Percentiles rank a stretch among this genome's conserved stretches.
These are phyloP conservation scores for Yamadazyma triangularis DNA, from an alignment of 1,139 yeast genomes.

Conservation along the genomic window DNA sequence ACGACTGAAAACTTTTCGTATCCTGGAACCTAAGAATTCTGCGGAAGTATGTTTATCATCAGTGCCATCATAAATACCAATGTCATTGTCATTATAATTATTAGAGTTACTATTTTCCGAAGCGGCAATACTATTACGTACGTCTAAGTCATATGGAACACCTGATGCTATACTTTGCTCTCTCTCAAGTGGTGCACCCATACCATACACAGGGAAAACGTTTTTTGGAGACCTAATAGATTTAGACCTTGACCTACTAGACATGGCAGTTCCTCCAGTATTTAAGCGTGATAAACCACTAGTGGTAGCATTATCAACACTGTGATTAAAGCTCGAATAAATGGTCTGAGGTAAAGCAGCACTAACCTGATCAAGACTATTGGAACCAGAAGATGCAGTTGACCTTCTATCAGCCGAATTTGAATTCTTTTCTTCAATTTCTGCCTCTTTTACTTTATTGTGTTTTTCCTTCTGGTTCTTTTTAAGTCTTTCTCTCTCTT, in stretches of 20 bases:
- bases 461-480: slow-evolving; percentile 5
- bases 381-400: slow-evolving; percentile 3
- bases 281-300: neutral
- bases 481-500: slow-evolving; percentile 7
- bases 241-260: slow-evolving; percentile 8
- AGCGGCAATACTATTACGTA: slow-evolving; percentile 3
- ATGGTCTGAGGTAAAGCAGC: neutral
- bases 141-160: slow-evolving; percentile 3
- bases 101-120: slow-evolving; percentile 1
- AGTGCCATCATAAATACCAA: too few relatives aligned
- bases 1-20: slow-evolving; percentile 8
- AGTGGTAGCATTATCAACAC: neutral
- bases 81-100: too few relatives aligned
- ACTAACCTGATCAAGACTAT: slow-evolving; percentile 1
- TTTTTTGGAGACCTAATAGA: slow-evolving; percentile 58
- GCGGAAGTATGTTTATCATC: slow-evolving; percentile 13
- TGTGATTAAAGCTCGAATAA: neutral
- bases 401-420: slow-evolving; percentile 1
- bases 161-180: slow-evolving; percentile 57
- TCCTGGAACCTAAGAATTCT: slow-evolving; percentile 24
- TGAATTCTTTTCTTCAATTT: neutral
- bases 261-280: slow-evolving; percentile 2
- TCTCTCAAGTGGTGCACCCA: slow-evolving; percentile 57
- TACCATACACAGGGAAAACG: slow-evolving; percentile 73
- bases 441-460: slow-evolving; percentile 3